These are phyloP conservation scores for Zhuliangozyma parablackwelliae DNA, from an alignment of 1,139 yeast genomes.

Conservation along the genomic window DNA sequence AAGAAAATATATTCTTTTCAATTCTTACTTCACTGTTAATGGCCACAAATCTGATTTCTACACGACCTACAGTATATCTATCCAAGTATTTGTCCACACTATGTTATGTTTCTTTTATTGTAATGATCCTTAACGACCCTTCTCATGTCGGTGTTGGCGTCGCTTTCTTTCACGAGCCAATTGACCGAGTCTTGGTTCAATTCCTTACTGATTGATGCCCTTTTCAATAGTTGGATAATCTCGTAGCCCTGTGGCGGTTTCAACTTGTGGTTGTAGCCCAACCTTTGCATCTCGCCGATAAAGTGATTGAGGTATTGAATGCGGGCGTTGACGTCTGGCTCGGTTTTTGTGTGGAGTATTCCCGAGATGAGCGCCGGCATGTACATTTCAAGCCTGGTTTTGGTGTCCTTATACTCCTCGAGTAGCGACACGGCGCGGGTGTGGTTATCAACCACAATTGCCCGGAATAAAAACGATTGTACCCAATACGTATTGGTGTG, in stretches of 20 bases:
- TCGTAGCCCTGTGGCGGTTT: constrained; percentile 13
- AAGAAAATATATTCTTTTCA: constrained; percentile 1
- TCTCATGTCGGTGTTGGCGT: constrained; percentile 1
- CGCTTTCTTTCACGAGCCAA: constrained; percentile 11
- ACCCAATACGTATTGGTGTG: constrained; percentile 12
- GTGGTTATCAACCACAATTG: constrained; percentile 24
- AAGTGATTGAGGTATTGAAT: constrained; percentile 17
- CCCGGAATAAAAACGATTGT: constrained; percentile 19
- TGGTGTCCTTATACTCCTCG: constrained; percentile 15
- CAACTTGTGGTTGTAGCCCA: constrained; percentile 19
- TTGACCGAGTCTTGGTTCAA: constrained; percentile 7
- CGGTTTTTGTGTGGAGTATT: constrained; percentile 14
- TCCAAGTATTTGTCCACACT: too few species aligned
- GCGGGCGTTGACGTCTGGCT: constrained; percentile 10
- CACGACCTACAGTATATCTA: too few species aligned
- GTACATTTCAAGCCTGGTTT: constrained; percentile 14
- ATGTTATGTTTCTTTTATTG: too few species aligned
- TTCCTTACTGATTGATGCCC: not conserved
- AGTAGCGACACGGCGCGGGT: constrained; percentile 19
- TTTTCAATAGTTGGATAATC: constrained; percentile 7
- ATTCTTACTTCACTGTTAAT: too few species aligned
- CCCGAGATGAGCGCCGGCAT: constrained; percentile 24
- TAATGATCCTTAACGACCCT: too few species aligned
- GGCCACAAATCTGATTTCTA: too few species aligned
- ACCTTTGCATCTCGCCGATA: constrained; percentile 11